These are phyloP conservation scores for Fusarium pininemorale DNA, from an alignment of 2,329 filamentous ascomycete genomes.

Conservation along the genomic window DNA sequence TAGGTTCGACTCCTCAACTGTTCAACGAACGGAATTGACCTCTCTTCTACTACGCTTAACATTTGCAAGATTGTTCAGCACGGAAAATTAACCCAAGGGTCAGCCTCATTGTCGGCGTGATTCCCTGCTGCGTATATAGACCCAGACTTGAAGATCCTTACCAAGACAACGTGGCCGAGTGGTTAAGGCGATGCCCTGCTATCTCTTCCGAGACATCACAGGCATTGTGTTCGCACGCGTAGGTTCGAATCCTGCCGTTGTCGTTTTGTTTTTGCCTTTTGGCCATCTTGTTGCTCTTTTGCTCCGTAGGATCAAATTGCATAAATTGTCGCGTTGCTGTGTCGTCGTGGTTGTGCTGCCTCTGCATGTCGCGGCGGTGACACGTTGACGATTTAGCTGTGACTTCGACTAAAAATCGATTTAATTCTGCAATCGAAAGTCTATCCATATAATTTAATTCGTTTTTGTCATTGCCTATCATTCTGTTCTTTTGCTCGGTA, in stretches of 20 bases:
- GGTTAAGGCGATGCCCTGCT: slow-evolving; percentile 32
- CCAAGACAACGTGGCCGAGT: slow-evolving; percentile 27
- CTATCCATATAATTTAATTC: neutral
- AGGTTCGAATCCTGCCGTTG: slow-evolving; percentile 32
- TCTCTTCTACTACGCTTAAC: too few species aligned
- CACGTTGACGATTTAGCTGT: too few species aligned
- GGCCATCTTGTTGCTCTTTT: neutral
- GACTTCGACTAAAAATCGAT: rapidly evolving
- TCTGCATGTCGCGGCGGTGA: too few species aligned
- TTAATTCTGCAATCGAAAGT: neutral
- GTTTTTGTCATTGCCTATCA: rapidly evolving
- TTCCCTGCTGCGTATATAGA: neutral
- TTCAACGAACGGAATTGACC: rapidly evolving
- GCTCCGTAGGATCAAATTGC: rapidly evolving
- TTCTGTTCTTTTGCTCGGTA: rapidly evolving
- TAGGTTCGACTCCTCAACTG: rapidly evolving
- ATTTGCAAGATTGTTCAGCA: neutral
- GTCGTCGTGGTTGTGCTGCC: neutral
- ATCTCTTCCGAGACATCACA: slow-evolving; percentile 22
- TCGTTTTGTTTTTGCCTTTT: neutral
- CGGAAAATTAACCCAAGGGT: rapidly evolving
- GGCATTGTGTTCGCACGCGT: slow-evolving; percentile 32
- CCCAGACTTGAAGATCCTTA: rapidly evolving
- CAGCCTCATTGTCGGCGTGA: rapidly evolving
- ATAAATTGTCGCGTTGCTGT: neutral